Conservation (phyloP, 352 stramenopile species). For the Globisporangium viniferum region DNA sequence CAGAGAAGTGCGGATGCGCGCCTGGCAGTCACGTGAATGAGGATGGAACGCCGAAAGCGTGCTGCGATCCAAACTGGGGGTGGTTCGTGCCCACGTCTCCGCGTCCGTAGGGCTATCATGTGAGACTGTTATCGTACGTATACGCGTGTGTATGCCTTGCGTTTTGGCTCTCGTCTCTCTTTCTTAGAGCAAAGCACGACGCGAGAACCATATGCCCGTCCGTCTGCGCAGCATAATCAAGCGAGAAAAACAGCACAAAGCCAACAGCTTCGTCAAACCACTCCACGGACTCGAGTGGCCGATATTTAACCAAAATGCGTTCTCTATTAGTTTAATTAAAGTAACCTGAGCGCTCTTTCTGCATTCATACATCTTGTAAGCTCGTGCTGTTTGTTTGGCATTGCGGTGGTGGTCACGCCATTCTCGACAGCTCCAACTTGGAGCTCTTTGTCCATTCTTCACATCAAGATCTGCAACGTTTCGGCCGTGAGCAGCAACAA, state of each 20-base stretch:
- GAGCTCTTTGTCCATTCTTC: not conserved
- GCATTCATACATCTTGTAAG: not conserved
- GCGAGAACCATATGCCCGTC: not conserved
- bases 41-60: constrained; percentile 19
- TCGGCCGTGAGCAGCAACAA: not conserved
- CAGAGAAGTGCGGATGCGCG: constrained; percentile 23
- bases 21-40: constrained; percentile 16
- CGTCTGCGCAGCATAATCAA: too few species aligned
- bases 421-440: too few species aligned
- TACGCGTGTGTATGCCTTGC: not conserved
- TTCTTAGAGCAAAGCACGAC: constrained; percentile 8
- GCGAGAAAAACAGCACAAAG: not conserved
- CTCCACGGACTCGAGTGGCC: not conserved
- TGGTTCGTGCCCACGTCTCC: constrained; percentile 58
- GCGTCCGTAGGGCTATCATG: constrained; percentile 2
- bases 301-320: not conserved
- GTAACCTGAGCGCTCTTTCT: not conserved
- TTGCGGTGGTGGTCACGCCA: not conserved
- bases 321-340: constrained; percentile 2
- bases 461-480: not conserved
- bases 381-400: not conserved
- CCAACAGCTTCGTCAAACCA: not conserved
- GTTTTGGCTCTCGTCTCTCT: constrained; percentile 1
- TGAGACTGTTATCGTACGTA: not conserved
- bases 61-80: constrained; percentile 59